Conservation (phyloP, 306 rosid species). For the Bauhinia variegata region DNA sequence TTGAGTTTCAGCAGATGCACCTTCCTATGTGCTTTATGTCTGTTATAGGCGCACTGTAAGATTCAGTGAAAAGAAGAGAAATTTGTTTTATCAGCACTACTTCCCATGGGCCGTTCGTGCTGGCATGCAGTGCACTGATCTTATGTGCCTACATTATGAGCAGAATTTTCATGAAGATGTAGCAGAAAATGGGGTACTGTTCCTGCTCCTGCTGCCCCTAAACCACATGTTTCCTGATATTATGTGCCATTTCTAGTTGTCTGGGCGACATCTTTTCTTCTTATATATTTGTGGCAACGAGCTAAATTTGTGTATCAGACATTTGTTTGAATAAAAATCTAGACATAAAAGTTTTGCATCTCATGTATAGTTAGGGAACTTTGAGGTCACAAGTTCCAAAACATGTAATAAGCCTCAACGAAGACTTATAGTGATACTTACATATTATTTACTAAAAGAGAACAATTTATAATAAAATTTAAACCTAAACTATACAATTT, state of each 20-base stretch:
- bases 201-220: slow-evolving; percentile 65
- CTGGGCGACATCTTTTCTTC: no score
- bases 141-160: slow-evolving; percentile 86
- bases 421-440: no score
- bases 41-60: slow-evolving; percentile 73
- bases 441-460: no score
- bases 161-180: slow-evolving; percentile 79
- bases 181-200: slow-evolving; percentile 73
- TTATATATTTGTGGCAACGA: no score
- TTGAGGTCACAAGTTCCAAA: no score
- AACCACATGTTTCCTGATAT: slow-evolving; percentile 28
- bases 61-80: slow-evolving; percentile 78
- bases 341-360: slow-evolving; percentile 6
- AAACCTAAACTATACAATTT: no score
- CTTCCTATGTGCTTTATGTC: slow-evolving; percentile 85
- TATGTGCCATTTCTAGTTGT: slow-evolving; percentile 6
- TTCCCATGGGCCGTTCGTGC: slow-evolving; percentile 89
- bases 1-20: slow-evolving; percentile 85
- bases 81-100: slow-evolving; percentile 77
- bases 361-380: no score
- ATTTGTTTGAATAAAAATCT: slow-evolving; percentile 15
- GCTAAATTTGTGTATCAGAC: background rate
- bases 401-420: no score
- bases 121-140: slow-evolving; percentile 80
- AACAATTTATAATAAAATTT: no score